phyloP scores from a whole-genome alignment of 2,329 filamentous ascomycete species.

The Epichloe amarillans region DNA sequence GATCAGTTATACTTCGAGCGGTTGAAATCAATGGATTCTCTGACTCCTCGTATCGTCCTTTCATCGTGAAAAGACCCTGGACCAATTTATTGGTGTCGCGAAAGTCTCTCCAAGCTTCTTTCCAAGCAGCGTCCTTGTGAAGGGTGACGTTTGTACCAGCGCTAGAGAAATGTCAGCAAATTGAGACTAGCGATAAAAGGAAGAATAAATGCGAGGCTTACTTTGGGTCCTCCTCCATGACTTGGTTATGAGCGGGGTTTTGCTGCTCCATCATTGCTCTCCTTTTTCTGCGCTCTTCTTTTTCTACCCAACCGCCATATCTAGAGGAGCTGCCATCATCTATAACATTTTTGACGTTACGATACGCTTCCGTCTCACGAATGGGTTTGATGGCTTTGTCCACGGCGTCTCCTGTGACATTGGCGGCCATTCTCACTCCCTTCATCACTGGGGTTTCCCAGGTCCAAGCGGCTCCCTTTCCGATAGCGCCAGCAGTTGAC shows the following conservation, averaged over 20 bases:
- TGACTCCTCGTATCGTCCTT: constrained; percentile 83
- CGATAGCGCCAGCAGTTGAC: constrained; percentile 72
- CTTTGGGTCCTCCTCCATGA: constrained; percentile 75
- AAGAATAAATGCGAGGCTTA: constrained; percentile 28
- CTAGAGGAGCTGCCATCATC: constrained; percentile 93
- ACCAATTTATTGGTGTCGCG: constrained; percentile 79
- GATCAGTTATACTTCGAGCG: constrained; percentile 85
- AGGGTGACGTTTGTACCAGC: constrained; percentile 89
- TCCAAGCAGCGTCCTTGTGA: constrained; percentile 95
- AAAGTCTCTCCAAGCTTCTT: constrained; percentile 96
- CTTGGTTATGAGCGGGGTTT: constrained; percentile 37
- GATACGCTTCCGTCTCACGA: constrained; percentile 86
- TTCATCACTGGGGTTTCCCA: constrained; percentile 94
- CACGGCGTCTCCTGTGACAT: constrained; percentile 70
- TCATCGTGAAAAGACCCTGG: constrained; percentile 76
- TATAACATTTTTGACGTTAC: constrained; percentile 88
- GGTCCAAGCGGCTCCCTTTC: constrained; percentile 86
- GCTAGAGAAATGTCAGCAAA: constrained; percentile 31
- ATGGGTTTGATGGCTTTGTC: constrained; percentile 94
- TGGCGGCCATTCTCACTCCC: constrained; percentile 75
- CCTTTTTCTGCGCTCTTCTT: constrained; percentile 76
- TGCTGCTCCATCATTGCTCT: constrained; percentile 62
- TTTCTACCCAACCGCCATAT: constrained; percentile 94
- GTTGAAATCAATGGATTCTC: constrained; percentile 93
- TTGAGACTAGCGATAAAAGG: not conserved